Base-by-base conservation (phyloP, 1,284 basidiomycete genomes). In the Macrocybe sp. region DNA sequence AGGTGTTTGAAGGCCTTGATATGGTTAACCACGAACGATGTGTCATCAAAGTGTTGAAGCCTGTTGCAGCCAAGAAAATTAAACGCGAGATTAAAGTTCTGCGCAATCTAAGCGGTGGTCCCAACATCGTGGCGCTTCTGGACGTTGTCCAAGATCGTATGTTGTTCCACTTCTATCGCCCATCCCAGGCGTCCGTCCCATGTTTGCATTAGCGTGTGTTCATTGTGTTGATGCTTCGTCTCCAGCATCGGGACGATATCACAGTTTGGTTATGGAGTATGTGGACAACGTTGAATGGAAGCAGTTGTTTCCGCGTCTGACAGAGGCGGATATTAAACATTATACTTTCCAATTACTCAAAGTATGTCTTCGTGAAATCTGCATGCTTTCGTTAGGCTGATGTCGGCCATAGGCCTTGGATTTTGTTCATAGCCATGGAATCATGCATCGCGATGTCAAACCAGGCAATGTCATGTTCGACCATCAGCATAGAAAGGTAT, bases 381-480 rank as follows among this genome's bases (percentile, higher is more conserved):
- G 34, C 11, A 22, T 22, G 28, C 9, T 44, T 16, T 47, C 45
- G 43, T 42, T 34, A 39, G 48, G 51, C 34, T 22, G 22, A 22
- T 22, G 22, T 22, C 4, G 22, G 22, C 22, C 22, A 22, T 22
- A 22, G 83, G 92, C 90, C 6, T 75, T 94, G 54, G 90, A 92
- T 64, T 93, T 90, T 62, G 89, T 89, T 53, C 92, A 94, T 63
- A 89, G 89, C 7, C 79, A 88, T 55, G 92, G 92, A 29, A 89
- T 93, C 62, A 92, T 93, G 83, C 92, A 94, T 62, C 78, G 92
- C 44, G 92, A 95, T 59, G 89, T 94, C 51, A 94, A 94, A 65
- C 92, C 92, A 1, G 88, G 87, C 56, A 94, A 94, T 61, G 88
- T 94, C 53, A 93, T 94, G 89, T 91, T 91, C 54, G 89, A 95